These are phyloP conservation scores for Globisporangium sylvaticum DNA, from an alignment of 352 stramenopile genomes.

Conservation along the genomic window DNA sequence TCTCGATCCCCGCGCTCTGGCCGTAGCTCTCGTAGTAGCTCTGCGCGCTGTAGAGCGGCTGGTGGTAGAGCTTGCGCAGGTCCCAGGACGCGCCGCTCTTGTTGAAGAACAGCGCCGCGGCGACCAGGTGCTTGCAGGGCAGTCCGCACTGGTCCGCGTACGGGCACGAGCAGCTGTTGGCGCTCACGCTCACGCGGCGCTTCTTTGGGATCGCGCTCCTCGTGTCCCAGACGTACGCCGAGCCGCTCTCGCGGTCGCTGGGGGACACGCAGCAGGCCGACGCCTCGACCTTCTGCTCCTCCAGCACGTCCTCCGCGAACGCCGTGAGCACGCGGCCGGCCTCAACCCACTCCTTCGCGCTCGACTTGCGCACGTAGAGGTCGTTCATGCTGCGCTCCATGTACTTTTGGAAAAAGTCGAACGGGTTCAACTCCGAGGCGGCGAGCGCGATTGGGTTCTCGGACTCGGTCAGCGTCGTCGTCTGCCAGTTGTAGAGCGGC, in stretches of 20 bases:
- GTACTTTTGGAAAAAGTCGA: slow-evolving; percentile 42
- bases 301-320: slow-evolving; percentile 29
- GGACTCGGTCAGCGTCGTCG: slow-evolving; percentile 21
- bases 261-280: slow-evolving; percentile 33
- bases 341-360: slow-evolving; percentile 24
- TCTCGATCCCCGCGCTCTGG: slow-evolving; percentile 21
- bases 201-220: slow-evolving; percentile 28
- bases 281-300: slow-evolving; percentile 26
- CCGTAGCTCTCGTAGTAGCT: slow-evolving; percentile 31
- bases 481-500: slow-evolving; percentile 35
- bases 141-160: slow-evolving; percentile 31
- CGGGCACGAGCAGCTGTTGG: slow-evolving; percentile 29
- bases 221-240: slow-evolving; percentile 36
- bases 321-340: slow-evolving; percentile 22
- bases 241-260: slow-evolving; percentile 33
- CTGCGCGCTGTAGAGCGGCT: slow-evolving; percentile 22
- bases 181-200: slow-evolving; percentile 33
- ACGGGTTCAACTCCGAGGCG: slow-evolving; percentile 21
- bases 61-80: slow-evolving; percentile 24
- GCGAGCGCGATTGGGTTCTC: slow-evolving; percentile 13
- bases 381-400: slow-evolving; percentile 41
- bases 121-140: slow-evolving; percentile 39
- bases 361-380: slow-evolving; percentile 31
- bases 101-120: slow-evolving; percentile 36
- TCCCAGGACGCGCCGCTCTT: slow-evolving; percentile 22